These are phyloP conservation scores for Citeromyces matritensis DNA, from an alignment of 805 yeast genomes.

Conservation along the genomic window DNA sequence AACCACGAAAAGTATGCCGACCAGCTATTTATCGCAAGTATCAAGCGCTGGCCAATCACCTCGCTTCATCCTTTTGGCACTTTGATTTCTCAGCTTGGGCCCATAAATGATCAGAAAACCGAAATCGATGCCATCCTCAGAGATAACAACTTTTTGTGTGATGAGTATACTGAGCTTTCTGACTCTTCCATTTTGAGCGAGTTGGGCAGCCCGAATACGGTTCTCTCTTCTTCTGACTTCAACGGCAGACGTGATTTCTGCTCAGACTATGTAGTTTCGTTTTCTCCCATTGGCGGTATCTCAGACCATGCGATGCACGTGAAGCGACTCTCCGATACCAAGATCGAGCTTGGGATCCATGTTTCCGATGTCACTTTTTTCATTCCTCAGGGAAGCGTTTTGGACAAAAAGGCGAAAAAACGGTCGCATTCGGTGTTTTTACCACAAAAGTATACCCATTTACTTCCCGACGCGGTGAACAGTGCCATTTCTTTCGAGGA, in stretches of 20 bases:
- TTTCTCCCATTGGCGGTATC: slow-evolving; percentile 38
- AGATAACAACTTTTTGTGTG: slow-evolving; percentile 72
- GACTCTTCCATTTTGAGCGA: slow-evolving; percentile 15
- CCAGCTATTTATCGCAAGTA: slow-evolving; percentile 82
- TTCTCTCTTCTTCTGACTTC: slow-evolving; percentile 5
- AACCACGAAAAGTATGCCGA: slow-evolving; percentile 74
- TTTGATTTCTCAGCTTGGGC: slow-evolving; percentile 73
- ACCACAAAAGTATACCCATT: slow-evolving; percentile 57
- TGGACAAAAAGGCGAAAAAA: slow-evolving; percentile 84
- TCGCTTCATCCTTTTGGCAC: slow-evolving; percentile 97
- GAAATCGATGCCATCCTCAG: slow-evolving; percentile 83
- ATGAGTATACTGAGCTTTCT: slow-evolving; percentile 49
- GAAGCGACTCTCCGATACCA: slow-evolving; percentile 40
- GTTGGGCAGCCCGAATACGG: slow-evolving; percentile 20
- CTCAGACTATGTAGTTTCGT: slow-evolving; percentile 48
- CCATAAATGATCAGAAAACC: slow-evolving; percentile 57
- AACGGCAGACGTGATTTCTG: slow-evolving; percentile 34
- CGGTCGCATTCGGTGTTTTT: slow-evolving; percentile 81
- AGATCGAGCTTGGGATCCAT: slow-evolving; percentile 76
- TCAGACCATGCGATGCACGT: slow-evolving; percentile 77
- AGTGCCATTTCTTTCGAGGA: slow-evolving; percentile 46
- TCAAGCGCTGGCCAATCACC: slow-evolving; percentile 98
- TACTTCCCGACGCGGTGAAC: slow-evolving; percentile 55
- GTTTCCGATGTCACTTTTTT: slow-evolving; percentile 66
- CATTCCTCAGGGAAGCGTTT: slow-evolving; percentile 53